Conservation (phyloP, 495 filamentous ascomycete genomes). For the Xylaria cubensis region DNA sequence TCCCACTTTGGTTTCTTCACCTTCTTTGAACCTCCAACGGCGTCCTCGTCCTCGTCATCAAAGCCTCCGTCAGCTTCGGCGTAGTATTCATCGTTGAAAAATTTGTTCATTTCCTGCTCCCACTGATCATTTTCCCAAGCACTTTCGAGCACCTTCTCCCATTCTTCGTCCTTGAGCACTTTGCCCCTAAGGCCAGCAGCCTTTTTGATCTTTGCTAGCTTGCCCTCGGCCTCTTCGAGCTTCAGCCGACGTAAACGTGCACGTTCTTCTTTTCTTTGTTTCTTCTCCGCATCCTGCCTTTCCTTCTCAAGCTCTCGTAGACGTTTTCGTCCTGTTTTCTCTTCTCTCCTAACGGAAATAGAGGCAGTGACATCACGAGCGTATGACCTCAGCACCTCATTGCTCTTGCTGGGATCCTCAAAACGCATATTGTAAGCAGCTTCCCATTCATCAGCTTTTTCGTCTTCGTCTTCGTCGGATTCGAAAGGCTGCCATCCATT, state of each 20-base stretch:
- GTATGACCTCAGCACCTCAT: slow-evolving; percentile 84
- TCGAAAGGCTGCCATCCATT: slow-evolving; percentile 77
- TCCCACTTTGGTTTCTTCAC: slow-evolving; percentile 94
- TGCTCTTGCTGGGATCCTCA: slow-evolving; percentile 83
- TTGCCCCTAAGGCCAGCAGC: slow-evolving; percentile 79
- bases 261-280: slow-evolving; percentile 77
- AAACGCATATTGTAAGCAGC: slow-evolving; percentile 97
- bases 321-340: slow-evolving; percentile 75
- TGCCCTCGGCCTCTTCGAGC: slow-evolving; percentile 84
- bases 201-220: slow-evolving; percentile 81
- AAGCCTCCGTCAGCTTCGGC: slow-evolving; percentile 64
- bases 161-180: slow-evolving; percentile 74
- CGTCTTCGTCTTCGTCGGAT: slow-evolving; percentile 87
- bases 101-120: slow-evolving; percentile 85
- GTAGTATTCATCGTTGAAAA: slow-evolving; percentile 91
- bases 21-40: slow-evolving; percentile 43
- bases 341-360: slow-evolving; percentile 83
- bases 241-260: slow-evolving; percentile 84
- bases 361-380: slow-evolving; percentile 81
- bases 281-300: slow-evolving; percentile 79
- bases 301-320: slow-evolving; percentile 76
- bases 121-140: slow-evolving; percentile 86
- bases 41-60: slow-evolving; percentile 50
- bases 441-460: slow-evolving; percentile 84
- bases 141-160: slow-evolving; percentile 80